These are phyloP conservation scores for Nepenthes mirabilis DNA, from an alignment of 148 eudicot species.

Conservation along the genomic window DNA sequence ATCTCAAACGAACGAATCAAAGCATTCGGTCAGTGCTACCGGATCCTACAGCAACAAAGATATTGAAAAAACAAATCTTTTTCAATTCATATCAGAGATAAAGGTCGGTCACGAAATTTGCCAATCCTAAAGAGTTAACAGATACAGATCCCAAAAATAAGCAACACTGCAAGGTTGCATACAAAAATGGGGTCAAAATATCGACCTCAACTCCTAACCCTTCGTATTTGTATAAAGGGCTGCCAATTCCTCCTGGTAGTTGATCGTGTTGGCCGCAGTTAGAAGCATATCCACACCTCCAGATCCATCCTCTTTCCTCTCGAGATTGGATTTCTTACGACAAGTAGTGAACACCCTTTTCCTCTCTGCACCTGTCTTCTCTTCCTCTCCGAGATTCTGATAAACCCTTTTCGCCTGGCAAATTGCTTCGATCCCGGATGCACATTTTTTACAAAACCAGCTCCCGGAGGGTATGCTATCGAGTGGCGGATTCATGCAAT, in stretches of 20 bases:
- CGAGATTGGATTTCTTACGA: slow-evolving; percentile 11
- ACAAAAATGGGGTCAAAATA: too few relatives aligned
- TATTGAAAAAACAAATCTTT: too few relatives aligned
- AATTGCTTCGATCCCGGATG: slow-evolving; percentile 39
- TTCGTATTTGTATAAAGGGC: slow-evolving; percentile 10
- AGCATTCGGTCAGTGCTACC: too few relatives aligned
- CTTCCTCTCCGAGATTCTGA: slow-evolving; percentile 24
- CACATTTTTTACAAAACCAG: slow-evolving; percentile 83
- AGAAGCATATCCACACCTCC: slow-evolving; percentile 84
- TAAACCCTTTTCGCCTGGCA: slow-evolving; percentile 35
- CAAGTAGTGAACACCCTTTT: slow-evolving; percentile 3
- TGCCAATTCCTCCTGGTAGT: slow-evolving; percentile 31
- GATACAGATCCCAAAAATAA: not conserved
- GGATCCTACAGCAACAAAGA: too few relatives aligned
- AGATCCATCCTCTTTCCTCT: slow-evolving; percentile 22
- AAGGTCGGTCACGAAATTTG: too few relatives aligned
- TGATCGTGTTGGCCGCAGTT: slow-evolving; percentile 61
- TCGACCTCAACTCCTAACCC: slow-evolving; percentile 4
- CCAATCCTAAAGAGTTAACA: too few relatives aligned
- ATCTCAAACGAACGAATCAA: too few relatives aligned
- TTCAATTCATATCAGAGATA: too few relatives aligned
- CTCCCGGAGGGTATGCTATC: slow-evolving; percentile 43
- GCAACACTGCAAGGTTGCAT: too few relatives aligned
- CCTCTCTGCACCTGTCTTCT: slow-evolving; percentile 16
- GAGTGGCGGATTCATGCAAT: slow-evolving; percentile 79